Evolutionary conservation across 2,329 filamentous ascomycete species (phyloP), one percentile per base, ranked within the genome.

Genomic region (Cordyceps cicadae): DNA sequence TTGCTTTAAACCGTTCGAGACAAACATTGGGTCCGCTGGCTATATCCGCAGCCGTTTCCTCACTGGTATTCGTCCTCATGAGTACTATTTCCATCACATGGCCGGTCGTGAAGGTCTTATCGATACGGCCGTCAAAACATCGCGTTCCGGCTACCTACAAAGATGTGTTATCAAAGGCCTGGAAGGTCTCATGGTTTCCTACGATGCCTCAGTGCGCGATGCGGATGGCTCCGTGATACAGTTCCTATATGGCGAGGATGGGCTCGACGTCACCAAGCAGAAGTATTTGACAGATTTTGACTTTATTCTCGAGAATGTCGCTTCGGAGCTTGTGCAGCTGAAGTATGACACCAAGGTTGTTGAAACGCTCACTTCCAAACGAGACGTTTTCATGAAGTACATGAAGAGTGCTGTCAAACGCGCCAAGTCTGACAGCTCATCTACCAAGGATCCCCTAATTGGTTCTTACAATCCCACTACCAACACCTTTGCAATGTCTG

Each of bases 61-160:
- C 80, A 99, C 95, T 26, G 94, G 94, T 63, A 94, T 99, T 63
- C 87, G 93, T 59, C 94, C 94, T 5, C 94, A 99, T 70, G 95
- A 99, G 72, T 99, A 97, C 74, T 99, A 93, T 74, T 99, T 99
- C 80, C 94, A 99, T 83, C 92, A 95, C 74, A 99, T 99, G 95
- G 94, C 93, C 70, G 95, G 95, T 68, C 86, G 94, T 77, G 95
- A 99, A 81, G 94, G 94, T 80, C 79, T 99, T 66, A 99, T 99
- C 71, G 94, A 99, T 82, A 99, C 94, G 21, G 94, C 94, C 65
- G 94, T 99, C 73, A 99, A 99, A 77, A 99, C 94, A 1, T 96
- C 93, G 11, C 88, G 94, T 70, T 97, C 94, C 32, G 95, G 94
- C 63, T 99, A 99, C 71, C 80, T 99, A 56, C 94, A 99, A 72